These are phyloP conservation scores for Trichocladium antarcticum DNA, from an alignment of 495 filamentous ascomycete genomes.

Conservation along the genomic window DNA sequence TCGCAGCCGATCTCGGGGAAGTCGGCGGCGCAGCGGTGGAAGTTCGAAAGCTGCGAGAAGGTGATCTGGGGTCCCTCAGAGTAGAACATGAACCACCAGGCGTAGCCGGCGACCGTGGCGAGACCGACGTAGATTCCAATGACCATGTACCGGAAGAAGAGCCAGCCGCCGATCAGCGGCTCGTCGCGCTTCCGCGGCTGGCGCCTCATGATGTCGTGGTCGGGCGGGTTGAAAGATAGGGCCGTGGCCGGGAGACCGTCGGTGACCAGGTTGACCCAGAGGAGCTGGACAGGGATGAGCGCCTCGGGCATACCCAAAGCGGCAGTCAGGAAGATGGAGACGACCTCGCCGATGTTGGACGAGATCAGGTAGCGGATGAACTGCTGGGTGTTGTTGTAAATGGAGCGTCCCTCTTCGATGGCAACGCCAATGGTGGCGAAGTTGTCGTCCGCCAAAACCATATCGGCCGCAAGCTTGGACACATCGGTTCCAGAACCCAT, in stretches of 20 bases:
- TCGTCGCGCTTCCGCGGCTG: constrained; percentile 87
- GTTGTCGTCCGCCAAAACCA: constrained; percentile 98
- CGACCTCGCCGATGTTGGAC: constrained; percentile 98
- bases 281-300: constrained; percentile 89
- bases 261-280: constrained; percentile 99
- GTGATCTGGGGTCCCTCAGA: constrained; percentile 81
- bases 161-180: constrained; percentile 80
- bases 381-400: constrained; percentile 99
- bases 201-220: constrained; percentile 93
- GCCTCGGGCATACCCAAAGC: constrained; percentile 97
- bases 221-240: constrained; percentile 92
- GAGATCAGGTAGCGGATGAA: constrained; percentile 99
- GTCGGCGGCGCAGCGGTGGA: constrained; percentile 77
- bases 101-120: constrained; percentile 94
- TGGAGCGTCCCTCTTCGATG: constrained; percentile 93
- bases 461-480: constrained; percentile 91
- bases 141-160: constrained; percentile 96
- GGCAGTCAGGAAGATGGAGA: constrained; percentile 97
- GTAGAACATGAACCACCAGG: constrained; percentile 99
- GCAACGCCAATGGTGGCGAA: constrained; percentile 96
- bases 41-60: constrained; percentile 86
- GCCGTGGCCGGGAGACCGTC: constrained; percentile 96
- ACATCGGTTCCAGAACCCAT: constrained; percentile 99
- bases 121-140: constrained; percentile 91
- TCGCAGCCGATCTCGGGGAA: constrained; percentile 89